Evolutionary conservation across 2,329 filamentous ascomycete genomes (phyloP).

Genomic region (Colletotrichum sp.): DNA sequence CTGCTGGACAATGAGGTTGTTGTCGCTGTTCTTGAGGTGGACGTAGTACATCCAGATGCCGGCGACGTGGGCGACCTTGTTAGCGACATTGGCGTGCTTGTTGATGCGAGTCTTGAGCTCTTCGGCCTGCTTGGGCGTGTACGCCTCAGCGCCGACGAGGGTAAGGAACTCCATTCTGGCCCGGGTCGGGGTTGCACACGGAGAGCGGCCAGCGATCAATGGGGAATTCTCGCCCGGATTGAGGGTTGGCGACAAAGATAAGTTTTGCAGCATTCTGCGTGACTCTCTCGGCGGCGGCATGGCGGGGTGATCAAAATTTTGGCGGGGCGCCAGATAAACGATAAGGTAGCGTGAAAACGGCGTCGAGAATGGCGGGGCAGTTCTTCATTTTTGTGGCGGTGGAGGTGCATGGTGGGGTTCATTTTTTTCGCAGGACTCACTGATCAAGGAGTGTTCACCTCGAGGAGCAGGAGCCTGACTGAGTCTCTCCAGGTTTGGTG

Average conservation of each 20-base stretch:
- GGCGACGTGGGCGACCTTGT: constrained; percentile 48
- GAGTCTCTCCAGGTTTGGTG: background rate
- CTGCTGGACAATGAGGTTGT: constrained; percentile 46
- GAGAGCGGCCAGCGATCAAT: constrained; percentile 20
- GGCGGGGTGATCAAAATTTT: constrained; percentile 21
- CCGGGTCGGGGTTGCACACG: constrained; percentile 18
- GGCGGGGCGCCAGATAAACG: constrained; percentile 18
- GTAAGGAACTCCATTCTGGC: constrained; percentile 29
- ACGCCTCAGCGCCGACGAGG: constrained; percentile 53
- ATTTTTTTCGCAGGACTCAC: background rate
- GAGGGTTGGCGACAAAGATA: constrained; percentile 10
- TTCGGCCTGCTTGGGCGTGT: constrained; percentile 48
- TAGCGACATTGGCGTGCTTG: constrained; percentile 31
- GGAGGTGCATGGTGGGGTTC: background rate
- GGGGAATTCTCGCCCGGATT: constrained; percentile 16
- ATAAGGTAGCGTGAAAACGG: constrained; percentile 9
- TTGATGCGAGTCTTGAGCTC: constrained; percentile 51
- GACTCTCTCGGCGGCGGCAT: constrained; percentile 14
- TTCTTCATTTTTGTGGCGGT: constrained; percentile 17
- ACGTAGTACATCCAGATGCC: constrained; percentile 72
- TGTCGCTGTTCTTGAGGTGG: constrained; percentile 56
- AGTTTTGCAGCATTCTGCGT: constrained; percentile 16
- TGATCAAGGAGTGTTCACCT: background rate
- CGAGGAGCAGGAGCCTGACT: background rate
- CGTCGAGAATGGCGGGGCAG: constrained; percentile 12